These are phyloP conservation scores for Neurospora crassa DNA, from an alignment of 2,329 filamentous ascomycete species.

Conservation along the genomic window DNA sequence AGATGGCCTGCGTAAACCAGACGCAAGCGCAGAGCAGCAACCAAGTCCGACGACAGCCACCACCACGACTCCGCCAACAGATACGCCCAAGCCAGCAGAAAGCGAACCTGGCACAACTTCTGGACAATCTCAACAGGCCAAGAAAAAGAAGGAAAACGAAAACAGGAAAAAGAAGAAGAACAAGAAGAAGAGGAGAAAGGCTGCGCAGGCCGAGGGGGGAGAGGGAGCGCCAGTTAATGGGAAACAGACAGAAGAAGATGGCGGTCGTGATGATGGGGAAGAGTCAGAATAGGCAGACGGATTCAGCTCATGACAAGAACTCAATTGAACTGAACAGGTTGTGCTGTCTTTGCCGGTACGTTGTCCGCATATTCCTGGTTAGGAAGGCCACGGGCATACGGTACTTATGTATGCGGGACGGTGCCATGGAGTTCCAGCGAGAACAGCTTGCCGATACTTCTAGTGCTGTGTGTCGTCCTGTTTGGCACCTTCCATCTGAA, in stretches of 20 bases:
- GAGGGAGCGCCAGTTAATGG: constrained; percentile 32
- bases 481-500: neutral
- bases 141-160: neutral
- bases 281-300: neutral
- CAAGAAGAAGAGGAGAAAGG: constrained; percentile 12
- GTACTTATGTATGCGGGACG: neutral
- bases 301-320: neutral
- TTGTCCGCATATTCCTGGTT: neutral
- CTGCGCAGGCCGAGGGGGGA: constrained; percentile 26
- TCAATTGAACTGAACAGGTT: neutral
- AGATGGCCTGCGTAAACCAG: neutral
- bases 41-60: neutral
- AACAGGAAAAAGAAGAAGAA: neutral
- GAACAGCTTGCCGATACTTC: neutral
- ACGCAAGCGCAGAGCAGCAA: neutral
- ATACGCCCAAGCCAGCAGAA: neutral
- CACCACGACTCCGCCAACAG: neutral
- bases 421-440: neutral
- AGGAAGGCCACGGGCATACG: neutral
- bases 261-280: neutral
- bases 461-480: neutral
- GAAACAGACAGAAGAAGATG: constrained; percentile 17
- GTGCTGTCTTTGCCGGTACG: neutral
- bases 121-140: neutral
- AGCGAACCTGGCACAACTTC: neutral